Conservation (phyloP, 225 moss, liverwort and hornwort genomes). For the Pseudisothecium myosuroides region DNA sequence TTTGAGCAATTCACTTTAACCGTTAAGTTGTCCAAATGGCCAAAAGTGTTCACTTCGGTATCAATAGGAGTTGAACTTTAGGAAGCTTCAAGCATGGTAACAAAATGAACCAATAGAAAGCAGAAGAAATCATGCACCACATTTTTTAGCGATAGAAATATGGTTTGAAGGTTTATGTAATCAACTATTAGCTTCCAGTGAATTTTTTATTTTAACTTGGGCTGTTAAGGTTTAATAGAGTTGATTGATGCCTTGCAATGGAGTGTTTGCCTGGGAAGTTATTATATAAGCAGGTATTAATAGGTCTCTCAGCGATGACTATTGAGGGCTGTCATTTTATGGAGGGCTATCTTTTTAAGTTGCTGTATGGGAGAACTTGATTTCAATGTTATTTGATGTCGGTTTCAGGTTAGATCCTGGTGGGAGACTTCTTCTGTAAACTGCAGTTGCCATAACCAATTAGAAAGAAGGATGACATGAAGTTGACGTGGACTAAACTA, state of each 20-base stretch:
- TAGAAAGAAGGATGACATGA: neutral
- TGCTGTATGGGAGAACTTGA: neutral
- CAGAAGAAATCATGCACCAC: neutral
- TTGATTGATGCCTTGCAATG: neutral
- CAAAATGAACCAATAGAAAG: neutral
- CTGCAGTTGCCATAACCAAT: neutral
- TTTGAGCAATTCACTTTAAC: neutral
- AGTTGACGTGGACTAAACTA: neutral
- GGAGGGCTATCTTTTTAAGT: neutral
- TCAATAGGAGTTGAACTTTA: neutral
- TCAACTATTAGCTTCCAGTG: neutral
- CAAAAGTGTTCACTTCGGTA: neutral
- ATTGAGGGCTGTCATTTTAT: neutral
- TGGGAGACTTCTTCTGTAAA: neutral
- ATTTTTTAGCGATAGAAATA: neutral
- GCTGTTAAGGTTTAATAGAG: neutral
- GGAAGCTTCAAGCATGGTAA: neutral
- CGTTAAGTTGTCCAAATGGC: neutral
- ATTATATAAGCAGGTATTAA: neutral
- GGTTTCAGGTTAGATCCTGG: neutral
- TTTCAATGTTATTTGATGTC: neutral
- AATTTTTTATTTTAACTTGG: neutral
- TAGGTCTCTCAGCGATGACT: neutral
- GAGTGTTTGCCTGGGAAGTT: neutral
- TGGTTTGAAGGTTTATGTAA: neutral